These are phyloP conservation scores for Parmelia sp. DNA, from an alignment of 495 filamentous ascomycete species.

Conservation along the genomic window DNA sequence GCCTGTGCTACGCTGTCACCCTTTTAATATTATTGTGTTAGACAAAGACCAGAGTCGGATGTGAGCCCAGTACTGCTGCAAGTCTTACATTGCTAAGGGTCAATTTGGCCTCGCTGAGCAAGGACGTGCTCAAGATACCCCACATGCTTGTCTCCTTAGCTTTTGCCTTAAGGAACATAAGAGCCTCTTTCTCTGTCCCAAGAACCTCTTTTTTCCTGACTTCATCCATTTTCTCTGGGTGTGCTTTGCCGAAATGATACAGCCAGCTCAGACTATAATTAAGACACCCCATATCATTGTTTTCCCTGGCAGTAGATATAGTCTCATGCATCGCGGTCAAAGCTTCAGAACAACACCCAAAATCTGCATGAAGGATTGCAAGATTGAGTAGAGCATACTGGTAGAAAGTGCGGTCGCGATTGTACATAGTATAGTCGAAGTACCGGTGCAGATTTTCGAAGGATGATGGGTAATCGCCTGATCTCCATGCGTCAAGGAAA, in stretches of 20 bases:
- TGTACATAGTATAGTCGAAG: conserved; percentile 96
- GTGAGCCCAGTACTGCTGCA: no score
- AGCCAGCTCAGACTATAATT: conserved; percentile 97
- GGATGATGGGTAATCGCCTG: conserved; percentile 82
- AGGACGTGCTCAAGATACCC: conserved; percentile 74
- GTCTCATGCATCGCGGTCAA: conserved; percentile 88
- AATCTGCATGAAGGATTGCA: conserved; percentile 89
- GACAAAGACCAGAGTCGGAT: background rate
- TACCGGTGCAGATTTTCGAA: conserved; percentile 92
- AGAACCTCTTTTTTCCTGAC: conserved; percentile 65
- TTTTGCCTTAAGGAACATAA: conserved; percentile 79
- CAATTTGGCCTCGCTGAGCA: conserved; percentile 82
- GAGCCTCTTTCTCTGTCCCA: conserved; percentile 71
- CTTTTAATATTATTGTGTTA: conserved; percentile 33
- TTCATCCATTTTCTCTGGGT: conserved; percentile 67
- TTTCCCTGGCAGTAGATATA: conserved; percentile 83
- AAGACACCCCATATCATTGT: conserved; percentile 82
- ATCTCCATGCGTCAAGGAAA: conserved; percentile 84
- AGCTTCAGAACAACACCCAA: conserved; percentile 87
- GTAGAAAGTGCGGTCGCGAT: conserved; percentile 76
- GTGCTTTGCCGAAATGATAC: conserved; percentile 86
- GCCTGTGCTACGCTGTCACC: conserved; percentile 75
- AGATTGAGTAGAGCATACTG: conserved; percentile 95
- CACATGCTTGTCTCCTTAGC: conserved; percentile 86
- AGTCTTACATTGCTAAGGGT: conserved; percentile 53